Percentiles rank a stretch among this genome's conserved stretches.
Evolutionary conservation across 2,329 filamentous ascomycete species (phyloP).

Genomic region (Colletotrichum spinosum): DNA sequence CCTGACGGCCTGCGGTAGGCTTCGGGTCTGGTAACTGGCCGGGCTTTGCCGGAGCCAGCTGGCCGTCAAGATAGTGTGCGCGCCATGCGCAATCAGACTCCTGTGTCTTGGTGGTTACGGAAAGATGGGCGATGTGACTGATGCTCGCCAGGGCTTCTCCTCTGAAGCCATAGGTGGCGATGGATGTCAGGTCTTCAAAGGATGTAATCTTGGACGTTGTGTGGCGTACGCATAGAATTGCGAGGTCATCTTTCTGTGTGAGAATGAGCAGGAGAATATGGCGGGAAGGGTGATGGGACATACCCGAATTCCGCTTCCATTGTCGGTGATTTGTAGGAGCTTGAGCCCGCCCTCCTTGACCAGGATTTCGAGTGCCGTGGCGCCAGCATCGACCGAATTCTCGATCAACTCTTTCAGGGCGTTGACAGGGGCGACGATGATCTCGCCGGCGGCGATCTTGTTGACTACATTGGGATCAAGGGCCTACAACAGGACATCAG

Average conservation of each 20-base stretch:
- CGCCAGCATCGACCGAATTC: constrained; percentile 97
- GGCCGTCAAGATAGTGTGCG: constrained; percentile 87
- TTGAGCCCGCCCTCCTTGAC: constrained; percentile 97
- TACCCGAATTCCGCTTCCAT: constrained; percentile 95
- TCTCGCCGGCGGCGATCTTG: constrained; percentile 98
- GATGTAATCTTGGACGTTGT: constrained; percentile 95
- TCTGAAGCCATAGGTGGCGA: constrained; percentile 96
- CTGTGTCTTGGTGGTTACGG: constrained; percentile 92
- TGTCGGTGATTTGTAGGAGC: constrained; percentile 95
- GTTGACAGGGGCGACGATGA: constrained; percentile 96
- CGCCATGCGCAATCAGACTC: constrained; percentile 91
- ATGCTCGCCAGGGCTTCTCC: constrained; percentile 97
- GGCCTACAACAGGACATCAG: constrained; percentile 64
- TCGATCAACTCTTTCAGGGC: constrained; percentile 97
- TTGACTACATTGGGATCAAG: constrained; percentile 95
- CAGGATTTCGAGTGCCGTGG: constrained; percentile 88
- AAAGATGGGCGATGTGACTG: constrained; percentile 96
- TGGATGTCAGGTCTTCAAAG: constrained; percentile 91
- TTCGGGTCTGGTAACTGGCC: constrained; percentile 89
- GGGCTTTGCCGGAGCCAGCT: constrained; percentile 84
- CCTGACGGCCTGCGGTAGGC: constrained; percentile 85
- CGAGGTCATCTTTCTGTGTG: constrained; percentile 84
- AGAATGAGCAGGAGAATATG: constrained; percentile 21
- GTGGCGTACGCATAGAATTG: constrained; percentile 94
- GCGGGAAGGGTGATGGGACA: constrained; percentile 2